Conservation (phyloP, 805 yeast species). For the Ogataea naganishii region DNA sequence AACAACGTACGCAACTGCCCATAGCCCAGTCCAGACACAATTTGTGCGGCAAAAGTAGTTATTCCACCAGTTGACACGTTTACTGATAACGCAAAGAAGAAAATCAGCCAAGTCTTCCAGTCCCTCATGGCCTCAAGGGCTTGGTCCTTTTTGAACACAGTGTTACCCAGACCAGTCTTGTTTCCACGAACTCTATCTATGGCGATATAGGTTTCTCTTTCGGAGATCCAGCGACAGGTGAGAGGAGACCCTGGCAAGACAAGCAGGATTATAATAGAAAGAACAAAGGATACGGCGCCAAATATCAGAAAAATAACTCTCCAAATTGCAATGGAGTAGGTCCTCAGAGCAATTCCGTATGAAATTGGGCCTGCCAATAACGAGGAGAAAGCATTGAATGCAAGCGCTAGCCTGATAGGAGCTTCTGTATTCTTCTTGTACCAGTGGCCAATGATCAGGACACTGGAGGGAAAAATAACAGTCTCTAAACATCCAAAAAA, state of each 20-base stretch:
- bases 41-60: slow-evolving; percentile 22
- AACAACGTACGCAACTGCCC: slow-evolving; percentile 9
- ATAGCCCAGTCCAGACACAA: slow-evolving; percentile 22
- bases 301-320: slow-evolving; percentile 42
- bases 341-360: slow-evolving; percentile 21
- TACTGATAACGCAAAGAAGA: slow-evolving; percentile 22
- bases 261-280: slow-evolving; percentile 23
- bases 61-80: slow-evolving; percentile 35
- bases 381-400: slow-evolving; percentile 34
- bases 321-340: slow-evolving; percentile 30
- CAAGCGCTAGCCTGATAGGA: slow-evolving; percentile 32
- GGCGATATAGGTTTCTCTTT: slow-evolving; percentile 40
- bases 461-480: slow-evolving; percentile 44
- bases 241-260: slow-evolving; percentile 47
- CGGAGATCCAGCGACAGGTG: slow-evolving; percentile 33
- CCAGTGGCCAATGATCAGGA: slow-evolving; percentile 44
- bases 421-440: slow-evolving; percentile 37
- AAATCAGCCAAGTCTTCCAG: slow-evolving; percentile 30
- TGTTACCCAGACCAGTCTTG: slow-evolving; percentile 32
- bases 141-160: slow-evolving; percentile 33
- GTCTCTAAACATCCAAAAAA: slow-evolving; percentile 43
- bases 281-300: slow-evolving; percentile 40
- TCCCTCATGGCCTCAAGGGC: slow-evolving; percentile 31
- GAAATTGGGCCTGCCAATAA: slow-evolving; percentile 17
- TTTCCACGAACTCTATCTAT: slow-evolving; percentile 29